Evolutionary conservation across 176 grass and related monocot species (phyloP).

Genomic region (Oryza australiensis): DNA sequence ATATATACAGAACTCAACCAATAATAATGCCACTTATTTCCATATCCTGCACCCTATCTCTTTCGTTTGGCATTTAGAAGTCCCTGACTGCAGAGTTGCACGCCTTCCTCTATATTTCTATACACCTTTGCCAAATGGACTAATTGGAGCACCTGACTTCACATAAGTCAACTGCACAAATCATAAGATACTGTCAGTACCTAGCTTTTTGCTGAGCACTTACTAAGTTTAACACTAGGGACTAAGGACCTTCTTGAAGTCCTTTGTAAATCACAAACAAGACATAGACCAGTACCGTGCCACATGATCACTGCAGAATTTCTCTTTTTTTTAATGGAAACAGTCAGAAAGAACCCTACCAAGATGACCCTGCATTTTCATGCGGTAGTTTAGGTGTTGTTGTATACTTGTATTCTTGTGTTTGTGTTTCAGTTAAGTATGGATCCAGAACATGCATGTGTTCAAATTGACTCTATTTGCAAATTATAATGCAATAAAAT

Average conservation of each 20-base stretch:
- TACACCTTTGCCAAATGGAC: conserved; percentile 25
- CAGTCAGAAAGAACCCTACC: conserved; percentile 16
- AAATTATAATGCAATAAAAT: neutral
- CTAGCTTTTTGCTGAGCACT: neutral
- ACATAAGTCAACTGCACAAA: neutral
- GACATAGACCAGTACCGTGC: neutral
- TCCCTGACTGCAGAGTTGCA: conserved; percentile 10
- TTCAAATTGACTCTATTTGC: neutral
- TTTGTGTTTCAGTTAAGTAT: conserved; percentile 3
- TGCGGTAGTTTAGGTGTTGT: conserved; percentile 12
- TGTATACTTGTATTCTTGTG: conserved; percentile 7
- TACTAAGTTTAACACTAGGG: neutral
- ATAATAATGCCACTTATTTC: conserved; percentile 10
- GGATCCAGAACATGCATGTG: neutral
- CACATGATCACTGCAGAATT: neutral
- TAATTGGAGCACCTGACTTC: neutral
- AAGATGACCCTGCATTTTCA: neutral
- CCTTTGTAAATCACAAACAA: neutral
- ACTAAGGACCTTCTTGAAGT: neutral
- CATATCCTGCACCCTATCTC: neutral
- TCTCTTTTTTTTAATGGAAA: conserved; percentile 16
- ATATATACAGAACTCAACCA: conserved; percentile 6
- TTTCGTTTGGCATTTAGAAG: neutral
- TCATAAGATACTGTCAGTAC: conserved; percentile 3
- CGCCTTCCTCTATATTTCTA: neutral